Base-by-base conservation (phyloP, 768 basidiomycete species). In the Lactarius sp. region DNA sequence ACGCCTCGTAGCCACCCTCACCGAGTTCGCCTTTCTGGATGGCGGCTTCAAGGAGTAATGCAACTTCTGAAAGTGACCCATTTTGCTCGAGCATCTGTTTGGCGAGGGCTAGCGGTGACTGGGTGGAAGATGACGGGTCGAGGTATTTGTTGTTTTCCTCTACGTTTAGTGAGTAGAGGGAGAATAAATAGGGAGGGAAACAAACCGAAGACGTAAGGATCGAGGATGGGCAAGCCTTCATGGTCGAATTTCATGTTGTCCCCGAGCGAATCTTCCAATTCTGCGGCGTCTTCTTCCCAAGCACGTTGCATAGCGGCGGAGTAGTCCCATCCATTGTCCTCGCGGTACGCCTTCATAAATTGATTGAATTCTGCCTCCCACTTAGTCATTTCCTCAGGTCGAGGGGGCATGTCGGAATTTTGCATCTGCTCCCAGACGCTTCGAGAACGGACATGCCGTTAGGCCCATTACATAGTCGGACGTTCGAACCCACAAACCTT, bases 281-380 rank as follows among this genome's bases (percentile, higher is more conserved):
- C 61, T 34, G 27, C 46, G 6, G 37, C 44, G 2, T 59, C 77
- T 74, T 64, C 82, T 75, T 10, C 82, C 81, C 18, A 92, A 59
- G 82, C 83, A 56, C 78, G 72, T 69, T 87, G 81, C 82, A 90
- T 87, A 20, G 74, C 75, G 2, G 75, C 73, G 16, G 84, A 83
- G 53, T 84, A 71, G 41, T 74, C 88, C 59, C 77, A 73, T n/a
- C 86, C 84, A 1, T 83, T 72, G 36, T 76, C 76, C 22, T 89
- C 85, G 36, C 87, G 82, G 62, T 86, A 80, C 9, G 81, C 71
- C 39, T 78, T 79, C 88, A 92, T 89, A 47, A 91, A 75, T 63
- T 91, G 85, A 71, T 87, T 86, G 66, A 92, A 88, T 72, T 92
- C 85, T 6, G 88, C 82, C 73, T 93, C 92, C 90, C 90, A 92